Evolutionary conservation across 2,329 filamentous ascomycete genomes (phyloP).

Genomic region (Eutypella sp.): DNA sequence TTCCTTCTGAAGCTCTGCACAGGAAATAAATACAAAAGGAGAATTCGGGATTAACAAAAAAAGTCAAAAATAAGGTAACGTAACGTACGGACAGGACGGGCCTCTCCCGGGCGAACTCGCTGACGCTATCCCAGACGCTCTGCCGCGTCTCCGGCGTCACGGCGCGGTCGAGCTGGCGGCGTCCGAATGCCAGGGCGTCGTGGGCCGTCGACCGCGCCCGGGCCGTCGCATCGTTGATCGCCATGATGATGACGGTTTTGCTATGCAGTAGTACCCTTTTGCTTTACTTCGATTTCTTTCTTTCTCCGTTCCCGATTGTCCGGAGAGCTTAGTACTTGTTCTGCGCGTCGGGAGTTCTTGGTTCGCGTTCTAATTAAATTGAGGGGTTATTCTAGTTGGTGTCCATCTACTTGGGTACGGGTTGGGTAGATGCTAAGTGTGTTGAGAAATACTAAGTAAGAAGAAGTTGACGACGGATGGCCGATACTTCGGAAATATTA

Average conservation of each 20-base stretch:
- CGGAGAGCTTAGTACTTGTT: too few relatives aligned
- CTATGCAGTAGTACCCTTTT: neutral
- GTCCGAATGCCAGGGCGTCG: slow-evolving; percentile 34
- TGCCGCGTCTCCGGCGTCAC: slow-evolving; percentile 59
- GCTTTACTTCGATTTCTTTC: too few relatives aligned
- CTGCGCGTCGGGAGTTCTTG: too few relatives aligned
- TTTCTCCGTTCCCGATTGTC: too few relatives aligned
- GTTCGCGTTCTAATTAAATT: too few relatives aligned
- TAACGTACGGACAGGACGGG: slow-evolving; percentile 64
- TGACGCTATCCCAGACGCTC: slow-evolving; percentile 47
- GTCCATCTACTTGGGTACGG: too few relatives aligned
- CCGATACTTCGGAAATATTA: too few relatives aligned
- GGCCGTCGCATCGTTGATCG: slow-evolving; percentile 14
- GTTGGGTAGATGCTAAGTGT: too few relatives aligned
- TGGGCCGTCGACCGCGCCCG: slow-evolving; percentile 28
- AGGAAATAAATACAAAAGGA: neutral
- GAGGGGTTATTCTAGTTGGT: too few relatives aligned
- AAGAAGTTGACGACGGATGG: too few relatives aligned
- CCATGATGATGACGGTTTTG: slow-evolving; percentile 6
- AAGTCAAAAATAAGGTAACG: neutral
- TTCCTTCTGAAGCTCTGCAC: neutral
- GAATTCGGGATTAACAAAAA: neutral
- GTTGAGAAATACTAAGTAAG: too few relatives aligned
- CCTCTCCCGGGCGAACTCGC: slow-evolving; percentile 54
- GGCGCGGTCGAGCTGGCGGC: slow-evolving; percentile 42